Conservation (phyloP, 345 rosid genomes). For the Pseudoturritis turrita region DNA sequence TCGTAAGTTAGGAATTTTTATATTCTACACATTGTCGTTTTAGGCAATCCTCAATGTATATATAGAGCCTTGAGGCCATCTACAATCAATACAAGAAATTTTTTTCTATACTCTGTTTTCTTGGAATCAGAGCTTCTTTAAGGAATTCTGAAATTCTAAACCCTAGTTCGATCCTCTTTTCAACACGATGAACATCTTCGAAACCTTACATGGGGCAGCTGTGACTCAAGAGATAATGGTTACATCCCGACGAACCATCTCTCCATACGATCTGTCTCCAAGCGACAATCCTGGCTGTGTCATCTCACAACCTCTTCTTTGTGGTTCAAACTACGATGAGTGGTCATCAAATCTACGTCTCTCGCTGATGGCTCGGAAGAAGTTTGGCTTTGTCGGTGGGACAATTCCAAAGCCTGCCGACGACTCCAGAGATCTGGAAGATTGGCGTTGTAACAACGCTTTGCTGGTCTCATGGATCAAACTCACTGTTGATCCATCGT, state of each 20-base stretch:
- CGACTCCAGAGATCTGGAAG: background rate
- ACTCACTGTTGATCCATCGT: background rate
- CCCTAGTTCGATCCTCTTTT: no score
- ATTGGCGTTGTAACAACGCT: background rate
- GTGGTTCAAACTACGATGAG: background rate
- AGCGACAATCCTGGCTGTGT: background rate
- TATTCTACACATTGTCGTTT: no score
- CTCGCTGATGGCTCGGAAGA: background rate
- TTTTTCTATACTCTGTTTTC: no score
- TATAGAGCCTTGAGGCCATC: no score
- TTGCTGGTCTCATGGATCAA: background rate
- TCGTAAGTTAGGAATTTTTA: no score
- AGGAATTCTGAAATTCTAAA: no score
- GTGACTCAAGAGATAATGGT: no score
- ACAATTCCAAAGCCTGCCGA: background rate
- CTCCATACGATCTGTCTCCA: background rate
- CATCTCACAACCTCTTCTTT: background rate
- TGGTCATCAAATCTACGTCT: background rate
- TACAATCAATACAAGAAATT: no score
- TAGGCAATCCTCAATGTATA: no score
- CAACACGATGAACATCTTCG: no score
- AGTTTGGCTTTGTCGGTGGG: background rate
- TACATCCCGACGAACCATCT: background rate
- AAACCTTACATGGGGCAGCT: no score
- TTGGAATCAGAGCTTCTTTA: no score